Evolutionary conservation across 192 early-diverging fungal species (phyloP).

Genomic region (Coemansia sp.): DNA sequence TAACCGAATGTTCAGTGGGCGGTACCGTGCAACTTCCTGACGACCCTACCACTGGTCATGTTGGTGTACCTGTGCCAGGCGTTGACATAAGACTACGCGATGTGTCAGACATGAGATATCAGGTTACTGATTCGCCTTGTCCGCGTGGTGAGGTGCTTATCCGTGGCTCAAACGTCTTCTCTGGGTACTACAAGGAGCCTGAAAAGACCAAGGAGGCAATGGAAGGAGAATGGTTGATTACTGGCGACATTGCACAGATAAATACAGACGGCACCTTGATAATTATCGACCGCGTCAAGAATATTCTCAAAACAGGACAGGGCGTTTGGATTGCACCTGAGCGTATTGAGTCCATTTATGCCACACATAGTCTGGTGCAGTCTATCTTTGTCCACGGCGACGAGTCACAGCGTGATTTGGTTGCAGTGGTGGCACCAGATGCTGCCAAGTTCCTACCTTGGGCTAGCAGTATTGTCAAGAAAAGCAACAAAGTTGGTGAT

Average conservation of each 20-base stretch:
- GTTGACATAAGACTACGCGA: slow-evolving; percentile 80
- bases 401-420: slow-evolving; percentile 68
- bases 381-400: slow-evolving; percentile 89
- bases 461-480: slow-evolving; percentile 38
- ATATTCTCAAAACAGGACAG: slow-evolving; percentile 73
- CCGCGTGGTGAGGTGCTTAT: slow-evolving; percentile 85
- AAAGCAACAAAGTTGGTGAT: background rate
- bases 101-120: slow-evolving; percentile 78
- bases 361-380: slow-evolving; percentile 67
- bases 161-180: slow-evolving; percentile 67
- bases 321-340: slow-evolving; percentile 89
- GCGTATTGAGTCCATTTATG: slow-evolving; percentile 72
- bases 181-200: slow-evolving; percentile 73
- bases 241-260: slow-evolving; percentile 77
- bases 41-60: slow-evolving; percentile 62
- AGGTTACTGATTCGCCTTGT: slow-evolving; percentile 66
- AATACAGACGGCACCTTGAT: slow-evolving; percentile 62
- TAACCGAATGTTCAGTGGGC: slow-evolving; percentile 65
- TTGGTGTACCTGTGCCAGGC: slow-evolving; percentile 63
- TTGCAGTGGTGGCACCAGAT: slow-evolving; percentile 82
- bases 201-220: slow-evolving; percentile 68
- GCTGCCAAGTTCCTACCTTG: slow-evolving; percentile 60
- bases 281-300: slow-evolving; percentile 76
- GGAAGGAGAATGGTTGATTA: slow-evolving; percentile 74
- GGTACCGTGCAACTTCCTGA: slow-evolving; percentile 47